A percentile compares a stretch with the other conserved stretches of the same genome.
phyloP scores from a whole-genome alignment of 169 alveolate genomes.

The Eimeria sp. region DNA sequence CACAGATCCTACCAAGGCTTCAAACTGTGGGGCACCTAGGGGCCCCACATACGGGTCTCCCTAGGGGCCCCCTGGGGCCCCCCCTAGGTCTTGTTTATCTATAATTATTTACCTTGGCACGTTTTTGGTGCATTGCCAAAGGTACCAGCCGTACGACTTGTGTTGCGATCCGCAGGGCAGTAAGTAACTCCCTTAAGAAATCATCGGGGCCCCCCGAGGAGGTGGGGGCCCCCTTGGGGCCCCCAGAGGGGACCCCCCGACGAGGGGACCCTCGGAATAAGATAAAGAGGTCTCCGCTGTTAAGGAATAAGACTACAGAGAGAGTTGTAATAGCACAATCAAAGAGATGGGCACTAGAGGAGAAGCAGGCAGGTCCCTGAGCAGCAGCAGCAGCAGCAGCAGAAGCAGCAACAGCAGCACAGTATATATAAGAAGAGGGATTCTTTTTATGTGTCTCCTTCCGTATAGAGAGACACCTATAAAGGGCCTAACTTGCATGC shows the following conservation, averaged over 20 bases:
- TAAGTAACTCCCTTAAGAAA: slow-evolving; percentile 35
- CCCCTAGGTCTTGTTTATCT: neutral
- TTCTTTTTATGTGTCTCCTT: no score
- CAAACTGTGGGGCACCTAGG: no score
- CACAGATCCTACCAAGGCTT: no score
- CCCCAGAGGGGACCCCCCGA: slow-evolving; percentile 30
- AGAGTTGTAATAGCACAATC: slow-evolving; percentile 59
- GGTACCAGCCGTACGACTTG: slow-evolving; percentile 76
- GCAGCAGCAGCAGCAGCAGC: slow-evolving; percentile 13
- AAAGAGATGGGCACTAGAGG: slow-evolving; percentile 57
- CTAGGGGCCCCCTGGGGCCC: neutral
- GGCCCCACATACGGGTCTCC: neutral
- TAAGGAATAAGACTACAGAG: slow-evolving; percentile 66
- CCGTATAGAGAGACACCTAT: no score
- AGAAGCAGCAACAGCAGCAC: slow-evolving; percentile 26
- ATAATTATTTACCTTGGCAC: slow-evolving; percentile 55
- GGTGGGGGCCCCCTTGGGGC: slow-evolving; percentile 56
- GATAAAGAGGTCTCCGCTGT: slow-evolving; percentile 49
- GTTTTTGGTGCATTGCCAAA: slow-evolving; percentile 58
- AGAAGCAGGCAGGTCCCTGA: slow-evolving; percentile 69
- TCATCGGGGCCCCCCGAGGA: slow-evolving; percentile 66
- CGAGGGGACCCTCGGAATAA: neutral
- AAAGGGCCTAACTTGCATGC: no score
- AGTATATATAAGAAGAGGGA: no score
- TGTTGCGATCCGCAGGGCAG: slow-evolving; percentile 69